Evolutionary conservation across 768 basidiomycete species (phyloP).

Genomic region (Stropharia rugosoannulata): DNA sequence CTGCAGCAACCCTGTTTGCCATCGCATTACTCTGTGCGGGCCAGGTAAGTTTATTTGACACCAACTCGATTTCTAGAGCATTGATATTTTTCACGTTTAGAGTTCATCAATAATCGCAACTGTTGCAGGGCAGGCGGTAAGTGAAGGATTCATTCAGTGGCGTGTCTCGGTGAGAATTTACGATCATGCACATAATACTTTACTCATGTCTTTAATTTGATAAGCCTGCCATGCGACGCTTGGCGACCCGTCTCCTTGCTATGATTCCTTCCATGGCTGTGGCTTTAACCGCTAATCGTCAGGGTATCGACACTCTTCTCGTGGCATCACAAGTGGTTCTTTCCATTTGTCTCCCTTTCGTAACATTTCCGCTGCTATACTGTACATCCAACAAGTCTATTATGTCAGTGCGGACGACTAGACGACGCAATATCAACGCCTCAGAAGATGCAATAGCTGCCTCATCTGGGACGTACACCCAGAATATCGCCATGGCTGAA

Average conservation of each 20-base stretch:
- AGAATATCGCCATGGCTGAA: conserved; percentile 8
- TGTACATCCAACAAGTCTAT: conserved; percentile 69
- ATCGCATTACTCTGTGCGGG: conserved; percentile 82
- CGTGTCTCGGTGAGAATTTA: conserved; percentile 59
- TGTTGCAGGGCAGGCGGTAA: conserved; percentile 86
- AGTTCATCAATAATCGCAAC: conserved; percentile 90
- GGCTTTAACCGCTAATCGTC: conserved; percentile 66
- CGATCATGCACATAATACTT: background rate
- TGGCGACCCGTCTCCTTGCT: conserved; percentile 78
- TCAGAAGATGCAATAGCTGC: background rate
- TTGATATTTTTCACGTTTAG: conserved; percentile 20
- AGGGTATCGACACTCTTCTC: conserved; percentile 76
- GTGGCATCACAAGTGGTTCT: conserved; percentile 85
- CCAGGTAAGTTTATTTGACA: conserved; percentile 41
- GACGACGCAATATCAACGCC: conserved; percentile 14
- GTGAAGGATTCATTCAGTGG: conserved; percentile 90
- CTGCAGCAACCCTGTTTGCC: conserved; percentile 85
- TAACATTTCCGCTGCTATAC: conserved; percentile 78
- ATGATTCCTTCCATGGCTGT: conserved; percentile 83
- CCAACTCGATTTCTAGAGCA: background rate
- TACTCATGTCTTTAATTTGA: conserved; percentile 22
- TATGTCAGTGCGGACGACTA: conserved; percentile 63
- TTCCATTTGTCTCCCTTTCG: conserved; percentile 81
- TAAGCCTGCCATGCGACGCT: conserved; percentile 74
- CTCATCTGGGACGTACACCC: background rate